Evolutionary conservation across 805 yeast species (phyloP), one percentile per base, ranked within the genome.

Genomic region (Cyberlindnera xylosilytica): DNA sequence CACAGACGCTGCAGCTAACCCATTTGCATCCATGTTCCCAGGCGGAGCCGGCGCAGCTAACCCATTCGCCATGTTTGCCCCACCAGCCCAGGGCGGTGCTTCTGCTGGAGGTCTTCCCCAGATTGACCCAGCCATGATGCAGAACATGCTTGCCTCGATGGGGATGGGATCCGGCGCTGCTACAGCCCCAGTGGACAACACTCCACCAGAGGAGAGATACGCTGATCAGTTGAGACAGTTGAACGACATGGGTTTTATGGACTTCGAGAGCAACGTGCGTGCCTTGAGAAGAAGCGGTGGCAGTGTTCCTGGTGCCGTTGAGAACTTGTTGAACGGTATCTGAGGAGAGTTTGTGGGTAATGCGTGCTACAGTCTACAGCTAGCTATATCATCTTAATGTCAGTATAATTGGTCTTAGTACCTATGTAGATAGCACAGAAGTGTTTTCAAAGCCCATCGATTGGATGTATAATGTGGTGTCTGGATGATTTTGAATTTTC

Each of bases 201-300:
- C 89, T 59, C 91, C 90, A 2, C 90, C 91, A 15, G 93, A 85
- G 65, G 91, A 82, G 60, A 72, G 86, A 38, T 85, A 78, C 59
- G 90, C 81, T 58, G 50, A 72, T 3, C 93, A 83, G 60, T 65
- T 83, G 49, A 77, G 86, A 54, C 91, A 84, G 58, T 68, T 83
- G 55, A 86, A 83, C 58, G 91, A 85, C 57, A 82, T 85, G 76
- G 93, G 93, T 6, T 91, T 91, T 68, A 79, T 78, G 52, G 97
- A 91, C 53, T 91, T 91, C 60, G 98, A 91, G 53, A 76, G 87
- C 53, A 93, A 93, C 59, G 89, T 93, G 19, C 81, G 80, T 22
- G 98, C 98, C 2, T 74, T 93, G 56, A 80, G 97, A 69, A 80
- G 98, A 66, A 80, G 91, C 42, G 99, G 99, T 26, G 99, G 99